Conservation (phyloP, 176 grass and related monocot species). For the Stipa capillata region DNA sequence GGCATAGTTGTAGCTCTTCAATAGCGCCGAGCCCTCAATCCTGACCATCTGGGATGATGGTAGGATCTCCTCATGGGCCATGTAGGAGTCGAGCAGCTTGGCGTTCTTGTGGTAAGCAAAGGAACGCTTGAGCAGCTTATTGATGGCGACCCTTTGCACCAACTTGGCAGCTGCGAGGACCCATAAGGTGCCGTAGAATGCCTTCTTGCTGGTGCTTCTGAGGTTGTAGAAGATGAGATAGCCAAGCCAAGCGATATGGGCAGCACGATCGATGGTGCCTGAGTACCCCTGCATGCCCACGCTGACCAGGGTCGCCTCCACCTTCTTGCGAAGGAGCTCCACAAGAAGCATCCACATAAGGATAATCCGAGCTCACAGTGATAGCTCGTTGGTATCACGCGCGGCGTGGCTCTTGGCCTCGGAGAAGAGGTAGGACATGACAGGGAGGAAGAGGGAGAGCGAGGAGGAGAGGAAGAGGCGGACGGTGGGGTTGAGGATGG, state of each 20-base stretch:
- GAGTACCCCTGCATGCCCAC: neutral
- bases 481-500: neutral
- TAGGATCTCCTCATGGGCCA: no score
- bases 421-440: slow-evolving; percentile 18
- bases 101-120: neutral
- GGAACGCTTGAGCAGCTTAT: neutral
- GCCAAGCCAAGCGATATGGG: neutral
- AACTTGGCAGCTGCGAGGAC: neutral
- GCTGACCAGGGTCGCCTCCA: neutral
- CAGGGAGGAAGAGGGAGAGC: neutral
- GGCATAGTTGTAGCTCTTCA: neutral
- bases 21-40: neutral
- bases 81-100: neutral
- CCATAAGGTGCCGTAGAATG: neutral
- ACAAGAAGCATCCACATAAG: slow-evolving; percentile 9
- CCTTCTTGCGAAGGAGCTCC: slow-evolving; percentile 16
- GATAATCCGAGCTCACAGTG: neutral
- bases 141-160: neutral
- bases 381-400: neutral
- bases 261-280: neutral
- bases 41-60: no score
- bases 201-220: neutral
- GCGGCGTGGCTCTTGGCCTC: neutral
- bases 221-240: neutral
- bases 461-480: neutral